Percentiles rank a stretch among this genome's conserved stretches.
These are phyloP conservation scores for Volvariella surrecta DNA, from an alignment of 1,284 basidiomycete genomes.

Conservation along the genomic window DNA sequence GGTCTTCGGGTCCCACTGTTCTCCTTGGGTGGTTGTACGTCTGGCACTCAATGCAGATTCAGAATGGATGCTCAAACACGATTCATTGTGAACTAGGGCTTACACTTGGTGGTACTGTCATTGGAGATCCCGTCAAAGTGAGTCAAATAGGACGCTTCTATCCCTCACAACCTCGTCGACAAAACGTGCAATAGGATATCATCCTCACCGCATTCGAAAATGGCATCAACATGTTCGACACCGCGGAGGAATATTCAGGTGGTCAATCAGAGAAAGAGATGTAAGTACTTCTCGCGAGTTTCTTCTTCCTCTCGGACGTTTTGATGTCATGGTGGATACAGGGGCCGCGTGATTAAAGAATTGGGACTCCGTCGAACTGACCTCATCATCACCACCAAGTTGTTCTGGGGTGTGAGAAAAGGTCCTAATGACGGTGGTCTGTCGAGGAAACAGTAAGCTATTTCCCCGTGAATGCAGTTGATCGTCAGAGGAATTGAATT, in stretches of 20 bases:
- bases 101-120: constrained; percentile 61
- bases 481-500: background rate
- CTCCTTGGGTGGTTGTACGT: constrained; percentile 72
- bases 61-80: background rate
- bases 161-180: background rate
- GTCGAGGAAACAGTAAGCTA: constrained; percentile 66
- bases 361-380: constrained; percentile 64
- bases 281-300: constrained; percentile 22
- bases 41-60: background rate
- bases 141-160: constrained; percentile 5
- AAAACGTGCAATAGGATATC: constrained; percentile 35
- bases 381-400: constrained; percentile 66
- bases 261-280: constrained; percentile 68
- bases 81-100: constrained; percentile 31
- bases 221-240: constrained; percentile 62
- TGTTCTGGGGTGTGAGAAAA: constrained; percentile 46
- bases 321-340: constrained; percentile 16
- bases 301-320: background rate
- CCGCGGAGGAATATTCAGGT: constrained; percentile 52
- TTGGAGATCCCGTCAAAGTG: constrained; percentile 66
- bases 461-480: constrained; percentile 4
- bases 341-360: constrained; percentile 73
- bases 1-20: constrained; percentile 75
- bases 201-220: constrained; percentile 57
- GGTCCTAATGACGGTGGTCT: constrained; percentile 58